Base-by-base conservation (phyloP, 2,329 filamentous ascomycete genomes). In the Aaosphaeria arxii region DNA sequence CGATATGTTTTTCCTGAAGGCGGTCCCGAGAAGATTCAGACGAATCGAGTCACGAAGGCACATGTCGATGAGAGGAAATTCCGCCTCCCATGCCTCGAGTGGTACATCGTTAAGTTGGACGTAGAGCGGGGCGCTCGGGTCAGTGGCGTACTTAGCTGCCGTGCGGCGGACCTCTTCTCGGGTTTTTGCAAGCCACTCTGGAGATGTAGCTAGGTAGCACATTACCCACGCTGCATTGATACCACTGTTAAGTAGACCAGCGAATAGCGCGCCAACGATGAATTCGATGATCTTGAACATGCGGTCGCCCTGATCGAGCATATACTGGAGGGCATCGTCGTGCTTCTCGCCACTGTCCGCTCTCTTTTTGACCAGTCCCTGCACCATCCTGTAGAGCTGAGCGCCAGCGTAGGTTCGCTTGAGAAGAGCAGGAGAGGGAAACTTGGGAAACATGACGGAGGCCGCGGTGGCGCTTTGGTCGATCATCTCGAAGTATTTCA, bases 161-260 rank as follows among this genome's bases (percentile, higher is more conserved):
- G 70, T 73, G 3, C 52, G 55, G 43, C 76, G 69, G 11, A 84
- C 70, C 61, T 84, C 80, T 6, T 67, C 63, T 30, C 70, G 75
- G 1, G 76, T 65, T 42, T 71, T 68, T 7, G 47, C 52, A 33
- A 73, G 71, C 79, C 78, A 82, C 1, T 72, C 55, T 1, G 67
- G 65, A 43, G 72, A 64, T 11, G 53, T 58, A 2, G 64, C 61
- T 3, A 69, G 60, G 43, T 61, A 69, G 53, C 55, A 60, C 28
- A 65, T 43, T 2, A 82, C 65, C 72, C 76, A 82, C 2, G 75
- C 74, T 1, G 77, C 75, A 53, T 80, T 82, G 59, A 81, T 74
- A 36, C 79, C 79, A 28, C 69, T 78, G 63, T 83, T 84, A n/a
- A 82, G 54, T 32, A 79, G 67, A n/a, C 80, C 80, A 1, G 80